Base-by-base conservation (phyloP, 148 eudicot genomes). In the Amaranthus hypochondriacus region DNA sequence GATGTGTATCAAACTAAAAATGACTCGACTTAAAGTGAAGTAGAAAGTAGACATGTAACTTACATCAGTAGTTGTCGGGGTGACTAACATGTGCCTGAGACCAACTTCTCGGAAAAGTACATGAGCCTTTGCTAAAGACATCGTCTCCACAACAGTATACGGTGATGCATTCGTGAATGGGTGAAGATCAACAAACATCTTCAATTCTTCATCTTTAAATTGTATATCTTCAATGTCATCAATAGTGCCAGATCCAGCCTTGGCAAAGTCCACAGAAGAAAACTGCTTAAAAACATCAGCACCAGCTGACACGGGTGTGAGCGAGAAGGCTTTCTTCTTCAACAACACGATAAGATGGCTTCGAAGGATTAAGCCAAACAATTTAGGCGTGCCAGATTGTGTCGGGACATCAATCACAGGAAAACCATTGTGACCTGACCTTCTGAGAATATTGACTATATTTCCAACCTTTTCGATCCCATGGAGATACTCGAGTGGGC, bases 111-210 rank as follows among this genome's bases (percentile, higher is more conserved):
- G 83, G 85, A 95, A 95, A 75, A 95, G 96, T 63, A 87, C 54
- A 50, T 81, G 85, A 60, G 96, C 98, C 88, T 95, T 95, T 4
- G 93, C 98, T n/a, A 95, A 59, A 13, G 98, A 95, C 97, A 95
- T 89, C 11, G 92, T 85, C 84, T 95, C 98, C 68, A 87, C 92
- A 46, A 95, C 96, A 44, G 96, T 88, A 64, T 86, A 95, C 0
- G 98, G 98, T 12, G 98, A 92, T 43, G 96, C 83, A 73, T 95
- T 95, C 7, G 86, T 85, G 69, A 87, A 90, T 1, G 92, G 93
- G 78, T 92, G 97, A 80, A 95, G 86, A 82, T 95, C 97, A 48
- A 95, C 76, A 76, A 75, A 92, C 98, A 89, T 95, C 59, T 95
- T 92, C 97, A 95, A 80, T 69, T 95, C 98, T 73, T 92, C 98